phyloP scores from a whole-genome alignment of 306 rosid genomes.

The Inga leiocalycina region DNA sequence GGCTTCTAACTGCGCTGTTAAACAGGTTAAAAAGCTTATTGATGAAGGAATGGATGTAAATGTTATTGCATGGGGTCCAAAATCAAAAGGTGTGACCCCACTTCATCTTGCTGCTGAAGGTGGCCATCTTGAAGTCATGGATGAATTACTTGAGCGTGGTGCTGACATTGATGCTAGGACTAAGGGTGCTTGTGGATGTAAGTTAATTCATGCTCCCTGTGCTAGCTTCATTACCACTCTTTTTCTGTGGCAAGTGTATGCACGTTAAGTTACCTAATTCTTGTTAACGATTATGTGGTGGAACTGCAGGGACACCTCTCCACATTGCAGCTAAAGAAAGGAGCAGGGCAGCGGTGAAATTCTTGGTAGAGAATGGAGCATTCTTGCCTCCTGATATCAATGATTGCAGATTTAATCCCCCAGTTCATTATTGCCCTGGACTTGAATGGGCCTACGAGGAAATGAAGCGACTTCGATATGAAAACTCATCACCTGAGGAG shows the following conservation, averaged over 20 bases:
- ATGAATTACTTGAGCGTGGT: constrained; percentile 92
- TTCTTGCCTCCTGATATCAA: constrained; percentile 85
- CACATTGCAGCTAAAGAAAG: constrained; percentile 94
- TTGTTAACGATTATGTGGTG: background rate
- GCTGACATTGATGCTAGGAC: constrained; percentile 96
- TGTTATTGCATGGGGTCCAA: constrained; percentile 85
- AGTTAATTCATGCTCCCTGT: constrained; percentile 32
- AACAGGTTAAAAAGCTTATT: constrained; percentile 85
- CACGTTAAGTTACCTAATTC: background rate
- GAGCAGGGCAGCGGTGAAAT: constrained; percentile 84
- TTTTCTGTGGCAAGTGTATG: background rate
- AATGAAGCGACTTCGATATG: constrained; percentile 67
- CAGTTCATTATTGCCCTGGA: constrained; percentile 89
- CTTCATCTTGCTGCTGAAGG: constrained; percentile 99
- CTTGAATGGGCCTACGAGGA: constrained; percentile 99
- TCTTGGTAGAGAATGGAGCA: constrained; percentile 88
- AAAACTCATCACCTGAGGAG: constrained; percentile 53
- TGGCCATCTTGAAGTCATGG: constrained; percentile 90
- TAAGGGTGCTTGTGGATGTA: constrained; percentile 96
- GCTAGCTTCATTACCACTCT: background rate
- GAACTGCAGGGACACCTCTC: constrained; percentile 89
- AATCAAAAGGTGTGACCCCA: constrained; percentile 89
- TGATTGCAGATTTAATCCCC: constrained; percentile 93
- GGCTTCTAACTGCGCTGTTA: constrained; percentile 23
- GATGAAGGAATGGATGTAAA: constrained; percentile 90